Percentiles rank a stretch among this genome's conserved stretches.
phyloP scores from a whole-genome alignment of 2,329 filamentous ascomycete species.

The Fusarium verticillioides region DNA sequence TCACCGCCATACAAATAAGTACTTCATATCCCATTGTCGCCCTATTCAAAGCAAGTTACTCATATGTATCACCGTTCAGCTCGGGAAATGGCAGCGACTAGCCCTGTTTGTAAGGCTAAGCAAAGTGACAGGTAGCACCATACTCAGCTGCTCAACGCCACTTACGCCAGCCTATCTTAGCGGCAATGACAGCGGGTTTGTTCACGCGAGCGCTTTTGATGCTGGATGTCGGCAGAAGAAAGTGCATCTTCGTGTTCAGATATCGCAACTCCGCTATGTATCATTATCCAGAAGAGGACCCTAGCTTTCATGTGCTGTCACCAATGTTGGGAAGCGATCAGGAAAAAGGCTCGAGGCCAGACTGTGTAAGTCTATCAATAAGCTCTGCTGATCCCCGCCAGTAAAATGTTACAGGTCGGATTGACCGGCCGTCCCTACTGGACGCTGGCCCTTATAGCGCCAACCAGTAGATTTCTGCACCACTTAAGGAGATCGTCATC shows the following conservation, averaged over 20 bases:
- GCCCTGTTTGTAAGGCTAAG: background rate
- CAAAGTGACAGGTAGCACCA: background rate
- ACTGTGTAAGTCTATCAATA: background rate
- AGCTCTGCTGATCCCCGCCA: background rate
- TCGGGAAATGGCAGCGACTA: background rate
- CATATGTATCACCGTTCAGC: background rate
- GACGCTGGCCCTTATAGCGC: background rate
- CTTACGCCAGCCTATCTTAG: background rate
- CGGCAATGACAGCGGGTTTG: rapidly evolving
- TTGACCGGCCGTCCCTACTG: rapidly evolving
- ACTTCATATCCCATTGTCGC: background rate
- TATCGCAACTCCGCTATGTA: background rate
- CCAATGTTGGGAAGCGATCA: no score
- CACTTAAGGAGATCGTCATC: background rate
- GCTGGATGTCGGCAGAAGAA: rapidly evolving
- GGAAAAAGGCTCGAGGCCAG: rapidly evolving
- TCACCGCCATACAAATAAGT: rapidly evolving
- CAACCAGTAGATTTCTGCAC: background rate
- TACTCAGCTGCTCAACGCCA: background rate
- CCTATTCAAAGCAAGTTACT: background rate
- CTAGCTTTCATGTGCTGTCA: no score
- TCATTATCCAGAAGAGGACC: rapidly evolving
- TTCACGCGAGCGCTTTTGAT: no score
- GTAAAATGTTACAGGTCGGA: no score
- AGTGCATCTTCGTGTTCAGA: rapidly evolving